Conservation (phyloP, 345 rosid genomes). For the Aethionema arabicum region DNA sequence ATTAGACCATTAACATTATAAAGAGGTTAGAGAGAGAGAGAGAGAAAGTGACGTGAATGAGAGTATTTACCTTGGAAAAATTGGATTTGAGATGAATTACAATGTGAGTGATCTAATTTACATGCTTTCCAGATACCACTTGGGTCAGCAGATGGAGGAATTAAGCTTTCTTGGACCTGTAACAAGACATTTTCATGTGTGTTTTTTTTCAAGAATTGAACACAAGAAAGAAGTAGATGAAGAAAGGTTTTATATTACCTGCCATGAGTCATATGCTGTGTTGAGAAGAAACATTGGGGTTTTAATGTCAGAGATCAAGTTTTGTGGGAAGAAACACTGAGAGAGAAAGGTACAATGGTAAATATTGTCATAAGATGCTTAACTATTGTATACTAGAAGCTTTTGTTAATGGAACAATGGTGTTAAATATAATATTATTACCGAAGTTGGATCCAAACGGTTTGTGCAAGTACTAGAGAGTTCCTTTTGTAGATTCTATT, state of each 20-base stretch:
- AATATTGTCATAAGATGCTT: conserved; percentile 8
- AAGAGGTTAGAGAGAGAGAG: conserved; percentile 8
- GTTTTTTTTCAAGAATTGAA: conserved; percentile 9
- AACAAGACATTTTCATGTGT: conserved; percentile 4
- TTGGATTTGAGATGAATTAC: conserved; percentile 64
- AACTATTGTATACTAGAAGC: conserved; percentile 6
- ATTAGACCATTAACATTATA: conserved; percentile 13
- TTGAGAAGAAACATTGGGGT: conserved; percentile 81
- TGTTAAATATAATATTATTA: conserved; percentile 37
- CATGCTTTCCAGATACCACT: conserved; percentile 65
- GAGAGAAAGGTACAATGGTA: conserved; percentile 17
- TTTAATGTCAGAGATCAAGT: conserved; percentile 56
- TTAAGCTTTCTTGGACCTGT: conserved; percentile 73
- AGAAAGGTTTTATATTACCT: conserved; percentile 45
- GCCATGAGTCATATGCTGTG: conserved; percentile 85
- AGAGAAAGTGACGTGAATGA: background rate
- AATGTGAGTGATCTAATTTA: conserved; percentile 53
- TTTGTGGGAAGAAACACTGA: conserved; percentile 93
- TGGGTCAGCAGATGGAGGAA: conserved; percentile 74
- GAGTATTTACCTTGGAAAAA: conserved; percentile 59
- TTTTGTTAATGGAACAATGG: conserved; percentile 5
- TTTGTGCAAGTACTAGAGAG: conserved; percentile 70
- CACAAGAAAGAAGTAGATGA: conserved; percentile 13
- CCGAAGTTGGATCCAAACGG: conserved; percentile 79
- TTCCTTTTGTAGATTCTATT: conserved; percentile 62